Percentiles rank a stretch among this genome's conserved stretches.
These are phyloP conservation scores for Lobulomyces angularis DNA, from an alignment of 192 early-diverging fungal genomes.

Conservation along the genomic window DNA sequence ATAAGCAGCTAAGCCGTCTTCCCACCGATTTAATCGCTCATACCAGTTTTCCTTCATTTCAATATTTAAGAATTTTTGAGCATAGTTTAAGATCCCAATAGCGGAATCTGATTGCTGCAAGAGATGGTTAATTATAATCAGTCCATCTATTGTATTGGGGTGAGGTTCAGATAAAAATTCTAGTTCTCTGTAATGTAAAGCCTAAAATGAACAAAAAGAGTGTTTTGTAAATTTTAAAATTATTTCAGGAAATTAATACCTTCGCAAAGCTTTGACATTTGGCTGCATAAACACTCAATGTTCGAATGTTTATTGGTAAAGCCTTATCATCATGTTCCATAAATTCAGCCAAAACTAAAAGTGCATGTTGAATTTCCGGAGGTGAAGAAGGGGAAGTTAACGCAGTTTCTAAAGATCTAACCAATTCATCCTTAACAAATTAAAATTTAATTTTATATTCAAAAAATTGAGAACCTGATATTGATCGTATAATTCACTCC, in stretches of 20 bases:
- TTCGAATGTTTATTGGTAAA: constrained; percentile 82
- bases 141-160: constrained; percentile 70
- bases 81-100: constrained; percentile 83
- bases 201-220: too few species aligned
- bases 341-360: constrained; percentile 90
- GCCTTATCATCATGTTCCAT: constrained; percentile 98
- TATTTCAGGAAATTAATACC: too few species aligned
- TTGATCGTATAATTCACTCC: constrained; percentile 80
- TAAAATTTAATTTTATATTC: too few species aligned
- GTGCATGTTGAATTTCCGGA: constrained; percentile 79
- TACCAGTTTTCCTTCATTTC: constrained; percentile 85
- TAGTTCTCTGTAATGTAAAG: constrained; percentile 94
- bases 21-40: constrained; percentile 84
- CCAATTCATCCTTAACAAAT: constrained; percentile 84
- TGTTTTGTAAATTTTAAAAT: too few species aligned
- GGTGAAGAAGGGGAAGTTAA: constrained; percentile 69
- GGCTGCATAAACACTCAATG: constrained; percentile 75
- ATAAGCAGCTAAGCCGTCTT: constrained; percentile 81
- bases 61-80: constrained; percentile 64
- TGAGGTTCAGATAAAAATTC: constrained; percentile 76
- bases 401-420: constrained; percentile 66
- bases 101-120: constrained; percentile 94
- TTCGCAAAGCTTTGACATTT: constrained; percentile 93
- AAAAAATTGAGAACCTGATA: too few species aligned
- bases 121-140: constrained; percentile 89